Conservation (phyloP, 164 flowering plant genomes). For the Paratinospora sagittata region DNA sequence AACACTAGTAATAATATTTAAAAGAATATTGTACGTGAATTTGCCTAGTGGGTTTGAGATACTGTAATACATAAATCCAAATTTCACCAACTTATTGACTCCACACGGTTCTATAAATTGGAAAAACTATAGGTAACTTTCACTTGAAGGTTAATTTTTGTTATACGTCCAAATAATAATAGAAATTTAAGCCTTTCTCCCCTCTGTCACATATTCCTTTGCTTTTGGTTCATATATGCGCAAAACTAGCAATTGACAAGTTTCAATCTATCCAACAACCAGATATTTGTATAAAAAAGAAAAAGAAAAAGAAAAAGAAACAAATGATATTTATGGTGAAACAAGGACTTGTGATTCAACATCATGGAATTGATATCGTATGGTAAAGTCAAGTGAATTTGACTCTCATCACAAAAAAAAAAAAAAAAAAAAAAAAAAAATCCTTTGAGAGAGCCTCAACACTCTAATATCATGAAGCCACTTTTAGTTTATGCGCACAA, state of each 20-base stretch:
- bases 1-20: too few relatives aligned
- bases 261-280: neutral
- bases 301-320: neutral
- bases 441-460: neutral
- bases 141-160: neutral
- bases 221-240: neutral
- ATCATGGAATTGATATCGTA: too few relatives aligned
- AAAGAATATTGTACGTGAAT: too few relatives aligned
- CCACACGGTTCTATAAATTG: too few relatives aligned
- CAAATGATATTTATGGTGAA: neutral
- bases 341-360: neutral
- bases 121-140: too few relatives aligned
- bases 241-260: neutral
- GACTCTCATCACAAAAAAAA: neutral
- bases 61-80: too few relatives aligned
- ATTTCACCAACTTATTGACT: too few relatives aligned
- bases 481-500: too few relatives aligned
- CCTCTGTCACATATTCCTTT: neutral
- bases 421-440: too few relatives aligned
- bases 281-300: neutral
- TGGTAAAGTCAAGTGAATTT: neutral
- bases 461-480: too few relatives aligned
- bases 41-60: too few relatives aligned
- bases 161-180: too few relatives aligned
- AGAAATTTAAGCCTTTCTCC: neutral